Percentiles rank a stretch among this genome's conserved stretches.
These are phyloP conservation scores for Polytolypa hystricis DNA, from an alignment of 2,329 filamentous ascomycete genomes.

Conservation along the genomic window DNA sequence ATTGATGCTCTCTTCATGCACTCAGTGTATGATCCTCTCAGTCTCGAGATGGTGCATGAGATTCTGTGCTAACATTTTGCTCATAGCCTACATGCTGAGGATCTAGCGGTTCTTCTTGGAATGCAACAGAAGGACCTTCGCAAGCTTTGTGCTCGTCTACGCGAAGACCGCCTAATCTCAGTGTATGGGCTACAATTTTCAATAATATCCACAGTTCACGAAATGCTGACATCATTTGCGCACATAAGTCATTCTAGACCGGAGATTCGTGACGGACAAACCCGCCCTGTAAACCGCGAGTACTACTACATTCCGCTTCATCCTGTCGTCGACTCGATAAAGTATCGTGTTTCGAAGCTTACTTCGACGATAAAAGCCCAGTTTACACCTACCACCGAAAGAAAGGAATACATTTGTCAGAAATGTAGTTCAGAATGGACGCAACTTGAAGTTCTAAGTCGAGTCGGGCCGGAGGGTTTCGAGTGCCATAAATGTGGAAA, in stretches of 20 bases:
- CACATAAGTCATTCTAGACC: conserved; percentile 54
- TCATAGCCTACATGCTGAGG: conserved; percentile 64
- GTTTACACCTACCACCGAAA: conserved; percentile 67
- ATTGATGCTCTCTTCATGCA: conserved; percentile 69
- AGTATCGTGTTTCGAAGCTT: conserved; percentile 81
- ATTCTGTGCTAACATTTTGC: conserved; percentile 7
- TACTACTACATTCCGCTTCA: conserved; percentile 98
- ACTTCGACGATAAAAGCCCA: conserved; percentile 81
- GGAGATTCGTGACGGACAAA: conserved; percentile 69
- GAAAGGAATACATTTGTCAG: conserved; percentile 81
- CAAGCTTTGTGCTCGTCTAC: conserved; percentile 73
- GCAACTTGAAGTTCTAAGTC: conserved; percentile 75
- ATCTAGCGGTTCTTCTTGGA: conserved; percentile 74
- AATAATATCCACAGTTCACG: neutral
- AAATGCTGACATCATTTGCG: conserved; percentile 11
- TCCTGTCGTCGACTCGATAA: conserved; percentile 88
- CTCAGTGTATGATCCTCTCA: conserved; percentile 45
- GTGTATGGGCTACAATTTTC: conserved; percentile 46
- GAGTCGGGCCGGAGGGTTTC: conserved; percentile 58
- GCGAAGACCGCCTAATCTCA: conserved; percentile 74
- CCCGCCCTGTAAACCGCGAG: conserved; percentile 70
- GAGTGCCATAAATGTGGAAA: conserved; percentile 66
- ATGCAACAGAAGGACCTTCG: conserved; percentile 89
- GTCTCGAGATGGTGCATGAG: conserved; percentile 6
- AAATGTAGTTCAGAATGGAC: conserved; percentile 81